Base-by-base conservation (phyloP, 805 yeast genomes). In the Grigorovia humatica region DNA sequence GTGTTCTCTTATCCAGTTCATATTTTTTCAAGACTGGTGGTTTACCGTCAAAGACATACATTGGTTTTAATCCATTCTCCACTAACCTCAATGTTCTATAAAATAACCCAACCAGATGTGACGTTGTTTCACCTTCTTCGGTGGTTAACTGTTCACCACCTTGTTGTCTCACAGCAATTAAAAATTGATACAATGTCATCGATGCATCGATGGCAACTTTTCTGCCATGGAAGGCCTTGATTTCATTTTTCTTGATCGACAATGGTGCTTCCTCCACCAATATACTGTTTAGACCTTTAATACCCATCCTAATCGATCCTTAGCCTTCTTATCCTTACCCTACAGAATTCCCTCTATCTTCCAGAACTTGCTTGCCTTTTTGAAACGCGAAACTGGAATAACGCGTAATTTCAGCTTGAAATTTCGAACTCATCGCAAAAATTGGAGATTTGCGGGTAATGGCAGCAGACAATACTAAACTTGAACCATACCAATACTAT, bases 151-250 rank as follows among this genome's bases (percentile, higher is more conserved):
- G 95, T 55, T 82, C 88, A n/a, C 99, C 99, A 63, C 93, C 98
- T 52, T 85, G 89, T 60, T 91, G 98, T 64, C 99, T 78, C 4
- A 93, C 99, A 0, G 98, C 97, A 63, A 93, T 90, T 48, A 93
- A 74, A 63, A 91, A 93, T 69, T 93, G 99, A 66, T 93, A 93
- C 43, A 93, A 74, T 58, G 96, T 88, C 99, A 93, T 93, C 9
- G 98, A 90, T 2, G 95, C 95, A 71, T 86, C 77, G 54, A 93
- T 90, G 54, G 99, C 99, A n/a, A 93, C 96, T 72, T 93, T 93
- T 46, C 98, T 74, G 1, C 99, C 99, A 62, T 87, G 85, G 47
- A 89, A 78, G 15, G 85, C 75, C 69, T 91, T 91, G 73, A 91
- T 83, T 57, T 88, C 96, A 52, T 80, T 78, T 51, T 81, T 80